Evolutionary conservation across 2,329 filamentous ascomycete species (phyloP), one percentile per base, ranked within the genome.

Genomic region (Paracamarosporium sp.): DNA sequence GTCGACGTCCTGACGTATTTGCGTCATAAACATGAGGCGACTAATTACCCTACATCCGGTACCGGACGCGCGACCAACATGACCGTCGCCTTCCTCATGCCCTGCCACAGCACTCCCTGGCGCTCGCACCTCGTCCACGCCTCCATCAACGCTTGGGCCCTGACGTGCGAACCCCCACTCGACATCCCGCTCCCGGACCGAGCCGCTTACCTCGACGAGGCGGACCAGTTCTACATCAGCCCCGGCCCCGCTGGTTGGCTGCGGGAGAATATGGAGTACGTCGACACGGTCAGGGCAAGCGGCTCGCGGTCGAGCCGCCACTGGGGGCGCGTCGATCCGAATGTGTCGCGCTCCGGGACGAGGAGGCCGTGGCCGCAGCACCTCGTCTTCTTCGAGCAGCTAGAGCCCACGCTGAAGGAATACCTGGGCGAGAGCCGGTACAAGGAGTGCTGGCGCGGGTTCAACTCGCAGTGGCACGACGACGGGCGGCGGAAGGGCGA

Each of bases 91-190:
- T 97, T 98, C 78, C 84, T 99, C 24, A 96, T 93, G 85, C 95
- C 95, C 9, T 99, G 95, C 79, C 95, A 99, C 81, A 91, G 90
- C 64, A 98, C 94, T 0, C 94, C 95, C 2, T 98, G 95, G 94
- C 90, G 93, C 68, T 93, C 90, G 15, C 91, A 96, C 70, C 84
- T 98, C 36, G 82, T 96, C 59, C 86, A 95, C 70, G 86, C 91
- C 0, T 79, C 81, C 28, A 87, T 97, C 52, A 79, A 86, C 56
- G 93, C 92, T 4, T 93, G 93, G 82, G 94, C 93, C 0, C 81
- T 98, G 15, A 90, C 90, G 5, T 99, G 95, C 76, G 93, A 97
- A 66, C 95, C 95, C 1, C 95, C 95, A 0, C 79, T 99, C 12
- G 80, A 89, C 67, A 82, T 93, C 0, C 81, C 83, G 25, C 81